Conservation (phyloP, 441 rosid genomes). For the Adansonia rubrostipa region DNA sequence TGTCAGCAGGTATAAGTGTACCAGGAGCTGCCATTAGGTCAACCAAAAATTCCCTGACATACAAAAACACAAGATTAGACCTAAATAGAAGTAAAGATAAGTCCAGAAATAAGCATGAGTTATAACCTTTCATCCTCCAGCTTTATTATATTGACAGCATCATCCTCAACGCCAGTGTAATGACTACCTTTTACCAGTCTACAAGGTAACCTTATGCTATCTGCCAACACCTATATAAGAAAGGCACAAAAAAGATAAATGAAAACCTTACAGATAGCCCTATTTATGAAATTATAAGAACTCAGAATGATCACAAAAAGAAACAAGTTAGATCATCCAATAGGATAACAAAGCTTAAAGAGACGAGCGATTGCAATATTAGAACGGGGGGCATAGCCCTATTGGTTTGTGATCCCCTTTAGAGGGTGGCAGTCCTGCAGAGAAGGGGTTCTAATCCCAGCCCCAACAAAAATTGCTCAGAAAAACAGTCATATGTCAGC, state of each 20-base stretch:
- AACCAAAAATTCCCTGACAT: constrained; percentile 92
- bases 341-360: not conserved
- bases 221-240: constrained; percentile 84
- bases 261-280: constrained; percentile 20
- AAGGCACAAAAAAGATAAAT: constrained; percentile 37
- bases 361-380: not conserved
- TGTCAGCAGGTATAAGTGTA: constrained; percentile 94
- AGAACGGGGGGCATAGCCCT: not conserved
- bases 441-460: not conserved
- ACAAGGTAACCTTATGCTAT: constrained; percentile 78
- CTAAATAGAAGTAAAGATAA: constrained; percentile 22
- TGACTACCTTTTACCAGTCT: constrained; percentile 96
- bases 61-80: constrained; percentile 38
- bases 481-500: not conserved
- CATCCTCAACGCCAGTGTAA: constrained; percentile 99
- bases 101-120: constrained; percentile 32
- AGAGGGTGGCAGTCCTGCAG: not conserved
- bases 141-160: constrained; percentile 91
- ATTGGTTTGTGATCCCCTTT: not conserved
- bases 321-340: not conserved
- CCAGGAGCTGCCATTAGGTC: constrained; percentile 99
- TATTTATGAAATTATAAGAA: not conserved
- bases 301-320: not conserved
- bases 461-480: not conserved
- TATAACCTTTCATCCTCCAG: constrained; percentile 83